A percentile compares a stretch with the other conserved stretches of the same genome.
Evolutionary conservation across 2,329 filamentous ascomycete species (phyloP).

Genomic region (Aureobasidium vineae): DNA sequence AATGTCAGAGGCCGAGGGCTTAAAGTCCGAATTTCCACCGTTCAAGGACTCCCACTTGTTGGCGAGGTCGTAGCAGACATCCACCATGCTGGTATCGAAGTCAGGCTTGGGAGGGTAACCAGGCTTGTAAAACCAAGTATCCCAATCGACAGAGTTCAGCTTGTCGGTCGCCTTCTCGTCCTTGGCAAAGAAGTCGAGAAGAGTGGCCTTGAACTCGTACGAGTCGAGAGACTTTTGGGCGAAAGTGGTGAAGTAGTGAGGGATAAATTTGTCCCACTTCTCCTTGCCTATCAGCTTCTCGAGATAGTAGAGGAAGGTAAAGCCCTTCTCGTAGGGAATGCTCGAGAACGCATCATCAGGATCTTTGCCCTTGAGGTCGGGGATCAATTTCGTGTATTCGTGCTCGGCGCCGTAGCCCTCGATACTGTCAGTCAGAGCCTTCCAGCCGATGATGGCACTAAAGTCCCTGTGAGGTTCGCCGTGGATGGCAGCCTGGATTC

Average conservation of each 20-base stretch:
- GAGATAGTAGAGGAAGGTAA: conserved; percentile 87
- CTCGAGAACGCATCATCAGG: conserved; percentile 94
- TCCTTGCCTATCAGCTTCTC: conserved; percentile 79
- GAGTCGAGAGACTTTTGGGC: conserved; percentile 85
- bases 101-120: conserved; percentile 86
- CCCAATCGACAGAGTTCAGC: conserved; percentile 76
- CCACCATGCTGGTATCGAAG: conserved; percentile 85
- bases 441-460: conserved; percentile 95
- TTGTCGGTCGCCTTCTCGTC: conserved; percentile 63
- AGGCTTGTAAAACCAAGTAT: conserved; percentile 82
- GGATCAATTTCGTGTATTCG: conserved; percentile 88
- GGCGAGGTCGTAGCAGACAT: conserved; percentile 78
- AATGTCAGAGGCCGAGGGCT: conserved; percentile 67
- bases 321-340: conserved; percentile 94
- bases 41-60: conserved; percentile 69
- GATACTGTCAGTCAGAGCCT: conserved; percentile 77
- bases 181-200: conserved; percentile 76
- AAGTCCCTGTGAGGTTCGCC: conserved; percentile 87
- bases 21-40: conserved; percentile 45
- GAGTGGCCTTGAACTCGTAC: conserved; percentile 87
- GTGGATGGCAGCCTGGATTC: conserved; percentile 73
- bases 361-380: conserved; percentile 84
- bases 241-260: conserved; percentile 87
- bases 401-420: conserved; percentile 76
- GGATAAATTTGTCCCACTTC: conserved; percentile 95